Evolutionary conservation across 169 alveolate genomes (phyloP).

Genomic region (Plasmodium billcollinsi): DNA sequence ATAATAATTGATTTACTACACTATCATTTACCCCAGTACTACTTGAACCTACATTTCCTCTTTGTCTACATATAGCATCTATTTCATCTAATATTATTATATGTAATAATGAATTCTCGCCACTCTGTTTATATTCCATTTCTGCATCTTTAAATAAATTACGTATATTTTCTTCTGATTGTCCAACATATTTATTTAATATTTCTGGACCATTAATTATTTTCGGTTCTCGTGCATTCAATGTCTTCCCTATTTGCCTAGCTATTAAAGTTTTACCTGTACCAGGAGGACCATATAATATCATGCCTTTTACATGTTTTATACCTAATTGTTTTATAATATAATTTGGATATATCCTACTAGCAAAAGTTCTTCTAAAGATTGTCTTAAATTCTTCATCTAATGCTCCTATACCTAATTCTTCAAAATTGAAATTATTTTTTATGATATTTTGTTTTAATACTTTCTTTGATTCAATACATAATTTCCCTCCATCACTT

Average conservation of each 20-base stretch:
- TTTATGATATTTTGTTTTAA: conserved; percentile 83
- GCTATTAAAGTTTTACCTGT: conserved; percentile 99
- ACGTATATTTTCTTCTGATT: conserved; percentile 98
- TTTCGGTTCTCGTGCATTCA: conserved; percentile 96
- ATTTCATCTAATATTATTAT: conserved; percentile 99
- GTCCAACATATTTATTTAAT: conserved; percentile 98
- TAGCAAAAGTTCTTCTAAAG: conserved; percentile 99
- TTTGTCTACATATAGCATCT: conserved; percentile 98
- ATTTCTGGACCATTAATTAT: conserved; percentile 93
- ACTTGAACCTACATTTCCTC: conserved; percentile 95
- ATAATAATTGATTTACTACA: conserved; percentile 98
- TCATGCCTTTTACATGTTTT: conserved; percentile 96
- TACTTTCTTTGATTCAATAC: conserved; percentile 77
- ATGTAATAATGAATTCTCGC: conserved; percentile 97
- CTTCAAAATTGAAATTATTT: conserved; percentile 93
- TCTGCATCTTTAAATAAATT: conserved; percentile 98
- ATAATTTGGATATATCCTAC: conserved; percentile 98
- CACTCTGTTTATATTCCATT: conserved; percentile 93
- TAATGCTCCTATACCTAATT: conserved; percentile 94
- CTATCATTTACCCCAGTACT: conserved; percentile 97
- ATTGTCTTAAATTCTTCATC: conserved; percentile 97
- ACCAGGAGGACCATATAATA: conserved; percentile 99
- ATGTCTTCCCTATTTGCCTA: conserved; percentile 97
- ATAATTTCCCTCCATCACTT: conserved; percentile 76
- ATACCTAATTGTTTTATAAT: conserved; percentile 97